Evolutionary conservation across 1,284 basidiomycete species (phyloP).

Genomic region (Gomphus sp.): DNA sequence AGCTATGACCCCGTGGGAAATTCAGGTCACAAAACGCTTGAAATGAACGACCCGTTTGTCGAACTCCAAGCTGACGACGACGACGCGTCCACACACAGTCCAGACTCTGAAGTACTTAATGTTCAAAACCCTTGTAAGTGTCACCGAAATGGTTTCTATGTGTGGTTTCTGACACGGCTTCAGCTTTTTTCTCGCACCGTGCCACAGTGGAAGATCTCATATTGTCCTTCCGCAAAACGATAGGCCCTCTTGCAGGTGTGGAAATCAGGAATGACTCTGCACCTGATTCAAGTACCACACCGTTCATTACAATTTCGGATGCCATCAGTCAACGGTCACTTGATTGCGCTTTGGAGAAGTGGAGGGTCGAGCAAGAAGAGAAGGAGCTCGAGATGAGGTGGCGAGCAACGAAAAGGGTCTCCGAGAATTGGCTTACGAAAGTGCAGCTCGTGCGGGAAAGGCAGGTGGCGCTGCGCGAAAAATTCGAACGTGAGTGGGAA

Average conservation of each 20-base stretch:
- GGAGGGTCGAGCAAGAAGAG: slow-evolving; percentile 3
- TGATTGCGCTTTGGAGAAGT: not conserved
- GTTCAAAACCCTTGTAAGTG: not conserved
- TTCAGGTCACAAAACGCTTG: not conserved
- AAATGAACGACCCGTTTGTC: not conserved
- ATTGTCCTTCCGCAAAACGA: not conserved
- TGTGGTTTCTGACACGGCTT: not conserved
- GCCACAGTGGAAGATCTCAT: slow-evolving; percentile 4
- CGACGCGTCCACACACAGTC: not conserved
- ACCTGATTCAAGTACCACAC: too few relatives aligned
- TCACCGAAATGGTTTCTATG: not conserved
- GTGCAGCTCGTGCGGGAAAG: not conserved
- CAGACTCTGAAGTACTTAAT: not conserved
- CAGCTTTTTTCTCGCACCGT: slow-evolving; percentile 4
- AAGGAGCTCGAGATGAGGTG: slow-evolving; percentile 7
- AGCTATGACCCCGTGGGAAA: not conserved
- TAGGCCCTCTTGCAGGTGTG: slow-evolving; percentile 1
- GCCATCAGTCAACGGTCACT: not conserved
- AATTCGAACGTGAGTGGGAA: not conserved
- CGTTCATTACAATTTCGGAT: not conserved
- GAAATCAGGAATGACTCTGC: not conserved
- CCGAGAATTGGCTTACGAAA: slow-evolving; percentile 4
- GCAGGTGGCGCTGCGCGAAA: not conserved
- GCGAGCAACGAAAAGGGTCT: slow-evolving; percentile 1
- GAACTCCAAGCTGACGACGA: not conserved